Evolutionary conservation across 2,329 filamentous ascomycete species (phyloP), one percentile per base, ranked within the genome.

Genomic region (Colletotrichum karsti): DNA sequence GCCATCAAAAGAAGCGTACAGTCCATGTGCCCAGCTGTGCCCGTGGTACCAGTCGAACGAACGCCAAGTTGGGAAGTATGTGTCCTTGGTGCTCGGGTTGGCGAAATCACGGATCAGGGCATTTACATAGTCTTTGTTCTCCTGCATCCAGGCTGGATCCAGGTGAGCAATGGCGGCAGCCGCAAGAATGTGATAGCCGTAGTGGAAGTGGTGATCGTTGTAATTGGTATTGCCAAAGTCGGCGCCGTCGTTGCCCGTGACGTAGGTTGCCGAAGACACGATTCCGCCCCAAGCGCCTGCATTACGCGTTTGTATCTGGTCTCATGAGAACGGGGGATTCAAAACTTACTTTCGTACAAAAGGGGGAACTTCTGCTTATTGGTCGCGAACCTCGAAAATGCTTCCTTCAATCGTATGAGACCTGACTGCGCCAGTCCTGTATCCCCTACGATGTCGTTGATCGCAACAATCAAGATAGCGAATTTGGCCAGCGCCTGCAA

Each of bases 21-120:
- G 80, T 1, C 93, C 93, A 62, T 93, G 94, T 3, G 95, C 95
- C 94, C 95, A 98, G 66, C 92, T 94, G 84, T 98, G 96, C 2
- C 95, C 96, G 75, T 97, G 90, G 78, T 91, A 98, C 93, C 94
- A 98, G 80, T 98, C 96, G 75, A 98, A 98, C 63, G 85, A 89
- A 54, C 96, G 89, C 69, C 88, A 95, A 72, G 93, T 91, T 0
- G 95, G 95, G 78, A 97, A 98, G 73, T 89, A 89, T 28, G 85
- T 83, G 76, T 97, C 95, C 18, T 86, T 77, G 3, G 84, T 76
- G 72, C 88, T 91, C 0, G 94, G 91, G 78, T 97, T 97, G 50
- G 94, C 91, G 54, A 88, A 80, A 72, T 99, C 96, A 65, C 96
- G 91, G 54, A 96, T 91, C 50, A 99, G 85, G 71, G 88, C 89